Percentiles rank a stretch among this genome's conserved stretches.
Conservation (phyloP, 2,329 filamentous ascomycete genomes). For the Pyrenophora seminiperda region DNA sequence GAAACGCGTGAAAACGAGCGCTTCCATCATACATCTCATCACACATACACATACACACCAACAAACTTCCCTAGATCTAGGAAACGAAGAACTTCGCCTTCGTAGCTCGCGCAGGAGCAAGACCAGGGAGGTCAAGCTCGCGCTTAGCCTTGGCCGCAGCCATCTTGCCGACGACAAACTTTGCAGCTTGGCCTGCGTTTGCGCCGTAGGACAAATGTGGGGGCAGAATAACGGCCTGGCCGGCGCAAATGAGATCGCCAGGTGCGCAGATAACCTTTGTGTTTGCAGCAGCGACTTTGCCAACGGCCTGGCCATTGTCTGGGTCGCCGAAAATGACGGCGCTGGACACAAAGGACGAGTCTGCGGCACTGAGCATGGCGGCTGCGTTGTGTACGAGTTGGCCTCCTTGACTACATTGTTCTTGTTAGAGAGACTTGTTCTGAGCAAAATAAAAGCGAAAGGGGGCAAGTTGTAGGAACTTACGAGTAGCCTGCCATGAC, state of each 20-base stretch:
- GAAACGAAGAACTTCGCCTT: conserved; percentile 7
- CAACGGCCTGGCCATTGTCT: conserved; percentile 42
- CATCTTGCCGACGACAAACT: conserved; percentile 36
- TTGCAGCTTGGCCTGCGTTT: conserved; percentile 40
- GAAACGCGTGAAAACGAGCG: neutral
- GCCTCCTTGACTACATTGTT: conserved; percentile 44
- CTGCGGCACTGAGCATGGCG: conserved; percentile 30
- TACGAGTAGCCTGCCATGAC: conserved; percentile 57
- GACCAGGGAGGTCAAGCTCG: no score
- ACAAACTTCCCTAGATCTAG: neutral
- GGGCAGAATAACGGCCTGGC: conserved; percentile 34
- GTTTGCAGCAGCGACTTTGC: conserved; percentile 37
- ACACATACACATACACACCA: neutral
- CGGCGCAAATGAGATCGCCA: conserved; percentile 44
- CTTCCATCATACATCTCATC: neutral
- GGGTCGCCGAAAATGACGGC: conserved; percentile 49
- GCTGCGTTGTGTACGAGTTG: conserved; percentile 55
- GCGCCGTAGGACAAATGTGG: conserved; percentile 45
- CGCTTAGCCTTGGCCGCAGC: conserved; percentile 9
- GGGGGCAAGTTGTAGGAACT: conserved; percentile 23
- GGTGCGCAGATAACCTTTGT: conserved; percentile 44
- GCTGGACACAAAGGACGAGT: conserved; percentile 30
- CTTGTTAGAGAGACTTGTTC: conserved; percentile 1
- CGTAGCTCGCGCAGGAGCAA: conserved; percentile 3
- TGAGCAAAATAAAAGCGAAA: neutral